Evolutionary conservation across 352 stramenopile genomes (phyloP).

Genomic region (Pythium brachiatum): DNA sequence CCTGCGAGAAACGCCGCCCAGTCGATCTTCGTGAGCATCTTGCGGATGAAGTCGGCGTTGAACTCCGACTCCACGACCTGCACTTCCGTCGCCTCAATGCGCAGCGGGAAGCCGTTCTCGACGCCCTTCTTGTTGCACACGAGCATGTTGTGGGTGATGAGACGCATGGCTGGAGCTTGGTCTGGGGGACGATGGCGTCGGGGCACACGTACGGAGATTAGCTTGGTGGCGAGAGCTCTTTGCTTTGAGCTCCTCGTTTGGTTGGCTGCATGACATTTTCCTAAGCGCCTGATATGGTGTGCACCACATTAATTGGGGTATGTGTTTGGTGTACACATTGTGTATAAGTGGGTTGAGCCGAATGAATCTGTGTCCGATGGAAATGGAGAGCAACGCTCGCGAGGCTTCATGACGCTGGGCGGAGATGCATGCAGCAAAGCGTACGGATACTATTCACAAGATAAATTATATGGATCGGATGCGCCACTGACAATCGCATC

Average conservation of each 20-base stretch:
- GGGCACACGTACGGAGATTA: background rate
- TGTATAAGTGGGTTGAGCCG: constrained; percentile 7
- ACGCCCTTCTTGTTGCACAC: constrained; percentile 94
- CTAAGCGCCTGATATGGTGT: background rate
- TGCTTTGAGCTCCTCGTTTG: constrained; percentile 4
- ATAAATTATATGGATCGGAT: constrained; percentile 8
- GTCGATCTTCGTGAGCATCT: constrained; percentile 90
- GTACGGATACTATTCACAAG: background rate
- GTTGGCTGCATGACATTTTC: constrained; percentile 9
- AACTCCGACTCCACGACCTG: constrained; percentile 86
- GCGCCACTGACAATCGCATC: background rate
- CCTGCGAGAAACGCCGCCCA: constrained; percentile 83
- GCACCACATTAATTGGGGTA: constrained; percentile 1
- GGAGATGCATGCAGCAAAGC: background rate
- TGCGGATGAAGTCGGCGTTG: constrained; percentile 78
- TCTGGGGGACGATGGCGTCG: background rate
- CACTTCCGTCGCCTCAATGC: constrained; percentile 79
- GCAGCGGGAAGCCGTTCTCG: constrained; percentile 89
- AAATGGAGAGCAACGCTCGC: background rate
- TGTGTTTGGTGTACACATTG: constrained; percentile 4
- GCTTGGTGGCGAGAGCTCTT: background rate
- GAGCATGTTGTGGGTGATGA: constrained; percentile 95
- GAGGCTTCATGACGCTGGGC: background rate
- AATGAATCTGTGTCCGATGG: background rate
- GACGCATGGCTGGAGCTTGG: constrained; percentile 51